phyloP scores from a whole-genome alignment of 768 basidiomycete species.

The Tricholoma hemisulphureum region DNA sequence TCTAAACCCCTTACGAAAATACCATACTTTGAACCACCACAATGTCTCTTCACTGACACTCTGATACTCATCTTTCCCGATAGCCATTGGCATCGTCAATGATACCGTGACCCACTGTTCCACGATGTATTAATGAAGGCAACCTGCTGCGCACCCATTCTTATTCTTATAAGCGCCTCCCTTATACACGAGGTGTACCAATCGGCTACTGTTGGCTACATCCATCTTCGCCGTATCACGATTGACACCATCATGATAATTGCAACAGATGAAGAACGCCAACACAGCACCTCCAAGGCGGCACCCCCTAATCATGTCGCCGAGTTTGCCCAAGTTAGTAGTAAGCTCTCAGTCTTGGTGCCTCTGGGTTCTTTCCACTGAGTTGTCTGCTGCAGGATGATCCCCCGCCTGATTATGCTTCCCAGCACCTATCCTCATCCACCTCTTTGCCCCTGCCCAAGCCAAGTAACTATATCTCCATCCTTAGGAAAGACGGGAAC shows the following conservation, averaged over 20 bases:
- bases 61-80: too few relatives aligned
- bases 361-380: background rate
- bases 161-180: too few relatives aligned
- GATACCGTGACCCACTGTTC: too few relatives aligned
- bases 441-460: slow-evolving; percentile 19
- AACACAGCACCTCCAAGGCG: background rate
- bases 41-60: too few relatives aligned
- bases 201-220: background rate
- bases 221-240: background rate
- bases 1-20: background rate
- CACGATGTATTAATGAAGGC: too few relatives aligned
- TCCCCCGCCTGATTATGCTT: slow-evolving; percentile 19
- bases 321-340: background rate
- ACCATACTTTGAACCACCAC: too few relatives aligned
- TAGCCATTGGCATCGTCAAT: too few relatives aligned
- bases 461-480: slow-evolving; percentile 33
- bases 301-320: background rate
- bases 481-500: slow-evolving; percentile 26
- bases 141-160: too few relatives aligned
- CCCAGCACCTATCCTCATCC: background rate
- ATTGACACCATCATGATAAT: slow-evolving; percentile 1
- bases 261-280: background rate
- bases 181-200: background rate
- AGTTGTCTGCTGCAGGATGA: slow-evolving; percentile 11
- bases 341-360: background rate